Evolutionary conservation across 2,329 filamentous ascomycete species (phyloP), one percentile per base, ranked within the genome.

Genomic region (Hymenoscyphus salicellus): DNA sequence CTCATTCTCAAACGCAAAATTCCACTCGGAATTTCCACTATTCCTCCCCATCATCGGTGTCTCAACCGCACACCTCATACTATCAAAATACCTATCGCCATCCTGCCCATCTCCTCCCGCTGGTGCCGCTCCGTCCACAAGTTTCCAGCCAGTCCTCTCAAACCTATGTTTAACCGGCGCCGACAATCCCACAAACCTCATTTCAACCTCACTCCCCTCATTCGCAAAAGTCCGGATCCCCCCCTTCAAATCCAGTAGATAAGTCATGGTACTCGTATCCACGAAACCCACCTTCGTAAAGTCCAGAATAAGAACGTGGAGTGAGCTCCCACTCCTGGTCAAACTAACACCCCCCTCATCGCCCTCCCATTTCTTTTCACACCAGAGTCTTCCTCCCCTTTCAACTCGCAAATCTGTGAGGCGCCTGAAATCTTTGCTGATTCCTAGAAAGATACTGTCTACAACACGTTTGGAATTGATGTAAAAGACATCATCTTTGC

Each of bases 141-240:
- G 17, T 55, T 61, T 61, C 59, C 59, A 61, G 2, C 28, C 28
- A n/a, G 16, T 26, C 26, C 64, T 61, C 5, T 61, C 57, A n/a
- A 72, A 70, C 7, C 69, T 60, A 23, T 61, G 46, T 41, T 49
- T 61, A 2, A 72, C 66, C 16, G 41, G 38, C 1, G 57, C 20
- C 36, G 57, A 66, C 57, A 72, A 58, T 1, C 69, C 70, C 10
- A 72, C 69, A 23, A 72, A 69, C 10, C 69, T 58, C 16, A 72
- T 46, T 52, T 71, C 66, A 3, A 70, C 60, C 5, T 65, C 58
- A 5, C 63, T 60, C 10, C 59, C 59, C 33, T 58, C 30, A 28
- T 68, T 65, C 5, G 62, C 65, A 43, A 69, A 71, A 4, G 33
- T 20, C 5, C 61, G 16, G 2, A 71, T 30, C 14, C 66, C 66